Conservation (phyloP, 169 alveolate species). For the Plasmodium cynomolgi region DNA sequence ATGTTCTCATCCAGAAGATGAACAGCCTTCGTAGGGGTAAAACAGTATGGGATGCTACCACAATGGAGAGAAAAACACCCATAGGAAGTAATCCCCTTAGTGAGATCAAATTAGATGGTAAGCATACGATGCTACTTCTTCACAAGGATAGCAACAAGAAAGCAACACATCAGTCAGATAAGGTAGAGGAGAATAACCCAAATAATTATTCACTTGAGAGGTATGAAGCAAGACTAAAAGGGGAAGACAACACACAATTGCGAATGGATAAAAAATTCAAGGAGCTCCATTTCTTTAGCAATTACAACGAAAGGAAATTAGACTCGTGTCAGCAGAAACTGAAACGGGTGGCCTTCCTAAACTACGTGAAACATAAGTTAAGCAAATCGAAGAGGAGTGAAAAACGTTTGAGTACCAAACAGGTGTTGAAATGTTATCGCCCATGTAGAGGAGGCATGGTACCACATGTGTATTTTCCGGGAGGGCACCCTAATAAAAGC, state of each 20-base stretch:
- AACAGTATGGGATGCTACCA: not conserved
- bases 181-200: not conserved
- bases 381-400: not conserved
- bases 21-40: not conserved
- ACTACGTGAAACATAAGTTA: not conserved
- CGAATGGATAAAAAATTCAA: not conserved
- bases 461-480: not conserved
- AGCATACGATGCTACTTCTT: not conserved
- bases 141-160: not conserved
- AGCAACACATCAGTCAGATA: not conserved
- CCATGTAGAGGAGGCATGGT: not conserved
- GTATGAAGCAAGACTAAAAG: not conserved
- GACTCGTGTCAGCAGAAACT: not conserved
- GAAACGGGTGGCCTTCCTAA: not conserved
- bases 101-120: not conserved
- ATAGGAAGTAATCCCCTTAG: not conserved
- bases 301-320: not conserved
- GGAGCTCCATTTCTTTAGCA: not conserved
- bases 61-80: not conserved
- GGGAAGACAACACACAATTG: not conserved
- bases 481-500: not conserved
- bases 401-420: not conserved
- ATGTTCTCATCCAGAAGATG: not conserved
- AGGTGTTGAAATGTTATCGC: not conserved
- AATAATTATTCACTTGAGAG: not conserved